Evolutionary conservation across 306 rosid species (phyloP), one percentile per base, ranked within the genome.

Genomic region (Fagus sylvatica): DNA sequence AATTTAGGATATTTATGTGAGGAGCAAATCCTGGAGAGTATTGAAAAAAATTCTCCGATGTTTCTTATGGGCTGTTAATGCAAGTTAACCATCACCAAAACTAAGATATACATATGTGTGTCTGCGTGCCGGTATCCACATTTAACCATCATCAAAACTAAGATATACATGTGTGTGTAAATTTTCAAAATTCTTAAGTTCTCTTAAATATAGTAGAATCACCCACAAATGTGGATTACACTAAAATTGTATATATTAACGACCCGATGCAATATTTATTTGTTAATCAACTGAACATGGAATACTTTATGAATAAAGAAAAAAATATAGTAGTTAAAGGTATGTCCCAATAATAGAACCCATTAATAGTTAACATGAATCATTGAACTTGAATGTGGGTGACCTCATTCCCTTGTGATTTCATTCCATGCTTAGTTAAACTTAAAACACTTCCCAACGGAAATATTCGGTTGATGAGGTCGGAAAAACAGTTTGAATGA

Each of bases 381-480:
- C 5, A 78, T 59, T 33, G 55, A 69, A 10, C 39, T 36, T 68
- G 28, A 9, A 81, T 66, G 70, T 71, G 55, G 79, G 41, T 72
- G 74, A 81, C 53, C 61, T 59, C 59, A 41, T 16, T 30, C 40
- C 42, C 43, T 46, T 43, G 62, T 56, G 78, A 16, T 37, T 80
- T 79, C 43, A 51, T n/a, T 46, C 60, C 15, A 10, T 40, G 7
- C 49, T 48, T 74, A 33, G 57, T 48, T 42, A 55, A 53, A 22
- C 28, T 22, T 22, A 22, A 8, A 74, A 53, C 74, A 59, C 5
- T 65, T 81, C 81, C 72, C 80, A 83, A 72, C 7, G 56, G 65
- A 30, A 40, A 76, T 69, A 80, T 80, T 87, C 32, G 53, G 77
- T 79, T 86, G 81, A 82, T 80, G 74, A 70, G 69, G 74, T 77